Evolutionary conservation across 441 rosid genomes (phyloP).

Genomic region (Adansonia grandidieri): DNA sequence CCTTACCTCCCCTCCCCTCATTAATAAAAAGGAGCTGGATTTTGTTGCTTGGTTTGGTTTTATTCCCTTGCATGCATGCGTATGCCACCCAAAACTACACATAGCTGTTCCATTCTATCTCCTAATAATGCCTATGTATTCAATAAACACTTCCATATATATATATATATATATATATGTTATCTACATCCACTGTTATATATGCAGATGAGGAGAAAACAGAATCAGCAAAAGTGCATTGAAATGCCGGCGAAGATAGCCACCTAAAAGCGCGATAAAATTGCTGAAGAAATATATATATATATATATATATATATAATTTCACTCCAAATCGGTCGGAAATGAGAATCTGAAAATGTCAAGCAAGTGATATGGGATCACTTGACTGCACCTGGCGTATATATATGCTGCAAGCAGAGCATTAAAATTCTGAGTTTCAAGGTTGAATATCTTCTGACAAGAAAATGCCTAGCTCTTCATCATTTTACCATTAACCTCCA

Average conservation of each 20-base stretch:
- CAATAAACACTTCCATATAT: not conserved
- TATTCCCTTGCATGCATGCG: not conserved
- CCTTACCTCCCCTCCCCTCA: not conserved
- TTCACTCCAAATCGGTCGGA: not conserved
- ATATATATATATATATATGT: not conserved
- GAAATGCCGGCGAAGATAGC: not conserved
- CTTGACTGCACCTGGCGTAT: not conserved
- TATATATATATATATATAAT: too few species aligned
- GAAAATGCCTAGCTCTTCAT: too few species aligned
- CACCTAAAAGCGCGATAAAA: not conserved
- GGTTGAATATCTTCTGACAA: too few species aligned
- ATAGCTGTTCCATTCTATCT: constrained; percentile 3
- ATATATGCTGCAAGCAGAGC: not conserved
- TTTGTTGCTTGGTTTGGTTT: constrained; percentile 10
- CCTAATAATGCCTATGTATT: not conserved
- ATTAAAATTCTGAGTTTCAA: not conserved
- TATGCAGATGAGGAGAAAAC: not conserved
- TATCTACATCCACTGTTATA: not conserved
- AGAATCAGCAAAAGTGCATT: constrained; percentile 5
- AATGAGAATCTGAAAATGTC: not conserved
- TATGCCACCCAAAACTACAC: not conserved
- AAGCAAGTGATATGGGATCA: not conserved
- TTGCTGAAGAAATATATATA: not conserved
- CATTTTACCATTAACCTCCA: too few species aligned
- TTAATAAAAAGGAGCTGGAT: not conserved